Conservation (phyloP, 495 filamentous ascomycete species). For the Pseudoneurospora amorphoporcata region DNA sequence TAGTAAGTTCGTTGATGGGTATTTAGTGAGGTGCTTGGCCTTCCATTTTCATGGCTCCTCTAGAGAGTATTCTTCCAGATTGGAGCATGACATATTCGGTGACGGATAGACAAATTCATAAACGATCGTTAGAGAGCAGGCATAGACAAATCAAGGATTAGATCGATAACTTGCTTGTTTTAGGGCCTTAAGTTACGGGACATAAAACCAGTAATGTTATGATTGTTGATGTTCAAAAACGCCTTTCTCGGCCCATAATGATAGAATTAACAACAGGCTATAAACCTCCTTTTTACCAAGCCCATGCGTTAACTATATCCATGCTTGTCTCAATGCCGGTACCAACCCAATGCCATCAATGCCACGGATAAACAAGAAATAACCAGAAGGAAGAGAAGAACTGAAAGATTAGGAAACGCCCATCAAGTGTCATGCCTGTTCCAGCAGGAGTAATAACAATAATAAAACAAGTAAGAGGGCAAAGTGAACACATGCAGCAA, state of each 20-base stretch:
- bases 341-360: background rate
- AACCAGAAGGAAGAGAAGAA: background rate
- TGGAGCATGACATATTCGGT: background rate
- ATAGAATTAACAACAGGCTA: background rate
- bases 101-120: background rate
- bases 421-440: background rate
- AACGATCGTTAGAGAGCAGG: background rate
- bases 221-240: background rate
- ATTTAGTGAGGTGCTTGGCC: background rate
- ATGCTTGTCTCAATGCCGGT: background rate
- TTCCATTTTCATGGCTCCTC: background rate
- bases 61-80: background rate
- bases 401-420: background rate
- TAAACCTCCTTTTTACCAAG: background rate
- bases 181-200: background rate
- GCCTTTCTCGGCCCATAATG: background rate
- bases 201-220: background rate
- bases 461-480: background rate
- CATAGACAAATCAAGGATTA: background rate
- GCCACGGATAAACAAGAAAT: background rate
- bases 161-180: background rate
- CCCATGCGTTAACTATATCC: background rate
- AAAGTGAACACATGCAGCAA: background rate
- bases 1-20: background rate
- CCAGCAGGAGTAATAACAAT: background rate